These are phyloP conservation scores for Verticillium tricorpus DNA, from an alignment of 2,329 filamentous ascomycete species.

Conservation along the genomic window DNA sequence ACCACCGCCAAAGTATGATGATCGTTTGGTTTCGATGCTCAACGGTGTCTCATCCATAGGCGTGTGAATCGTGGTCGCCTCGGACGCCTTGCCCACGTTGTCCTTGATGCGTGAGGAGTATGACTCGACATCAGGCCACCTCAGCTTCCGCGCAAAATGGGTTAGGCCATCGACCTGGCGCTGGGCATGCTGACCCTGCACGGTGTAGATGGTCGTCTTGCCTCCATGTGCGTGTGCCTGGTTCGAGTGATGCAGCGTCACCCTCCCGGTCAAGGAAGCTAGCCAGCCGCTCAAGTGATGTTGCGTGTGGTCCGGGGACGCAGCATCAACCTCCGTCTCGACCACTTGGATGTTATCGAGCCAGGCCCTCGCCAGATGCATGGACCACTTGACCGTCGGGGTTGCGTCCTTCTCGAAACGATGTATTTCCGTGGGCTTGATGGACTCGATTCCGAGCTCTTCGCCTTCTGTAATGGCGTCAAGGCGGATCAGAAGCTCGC, in stretches of 20 bases:
- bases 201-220: conserved; percentile 38
- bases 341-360: conserved; percentile 62
- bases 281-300: conserved; percentile 44
- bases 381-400: conserved; percentile 60
- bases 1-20: conserved; percentile 41
- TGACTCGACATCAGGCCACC: conserved; percentile 57
- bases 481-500: conserved; percentile 60
- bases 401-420: conserved; percentile 60
- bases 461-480: conserved; percentile 60
- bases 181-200: conserved; percentile 50
- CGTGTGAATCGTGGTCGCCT: conserved; percentile 35
- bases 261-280: conserved; percentile 51
- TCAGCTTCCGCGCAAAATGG: conserved; percentile 58
- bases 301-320: conserved; percentile 14
- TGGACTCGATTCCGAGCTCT: conserved; percentile 46
- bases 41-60: conserved; percentile 27
- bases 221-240: conserved; percentile 25
- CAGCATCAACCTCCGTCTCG: conserved; percentile 20
- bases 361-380: conserved; percentile 61
- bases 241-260: conserved; percentile 36
- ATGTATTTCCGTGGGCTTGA: conserved; percentile 52
- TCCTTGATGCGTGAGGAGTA: conserved; percentile 44
- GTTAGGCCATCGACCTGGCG: conserved; percentile 58
- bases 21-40: conserved; percentile 29
- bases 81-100: conserved; percentile 38